Evolutionary conservation across 192 early-diverging fungal genomes (phyloP), one percentile per base, ranked within the genome.

Genomic region (Gonapodya sp.): DNA sequence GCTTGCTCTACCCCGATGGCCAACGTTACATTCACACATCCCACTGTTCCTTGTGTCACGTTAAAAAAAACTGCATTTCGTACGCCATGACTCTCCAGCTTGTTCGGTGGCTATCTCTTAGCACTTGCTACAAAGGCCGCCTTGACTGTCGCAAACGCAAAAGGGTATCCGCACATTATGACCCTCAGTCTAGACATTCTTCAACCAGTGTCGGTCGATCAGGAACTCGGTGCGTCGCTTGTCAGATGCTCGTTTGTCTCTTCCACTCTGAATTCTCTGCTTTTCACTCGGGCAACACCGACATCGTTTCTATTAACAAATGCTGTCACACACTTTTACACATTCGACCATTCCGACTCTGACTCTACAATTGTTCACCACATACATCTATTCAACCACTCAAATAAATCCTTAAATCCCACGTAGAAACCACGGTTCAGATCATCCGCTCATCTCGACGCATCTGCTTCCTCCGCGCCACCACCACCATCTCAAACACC

Each of bases 91-190:
- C 18, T 33, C 8, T 32, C 18, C 16, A 77, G 75, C 75, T 31
- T 77, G 75, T 77, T 32, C 75, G 75, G 75, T 2, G 75, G 75
- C 75, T 77, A 32, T 34, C 31, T 77, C 8, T 2, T 77, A 33
- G 75, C 75, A 18, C 75, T 77, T 8, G 75, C 31, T 33, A 77
- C 75, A 2, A 18, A 34, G 75, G 75, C 75, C 8, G 75, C 75
- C 8, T 33, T 77, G 18, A 77, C 18, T 18, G 75, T 77, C 8
- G 75, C 75, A 18, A 77, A 77, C 31, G 75, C 30, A 14, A 18
- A 33, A 8, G 75, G 75, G 8, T 77, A 77, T 34, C 75, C 75
- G 18, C 75, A 77, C 34, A 8, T 77, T 14, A 77, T 77, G 75
- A 77, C 30, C 31, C 8, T 77, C 18, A 18, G 34, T 18, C 75